phyloP scores from a whole-genome alignment of 371 early-diverging fungal genomes.

The Thermomucor indicae-seudaticae region DNA sequence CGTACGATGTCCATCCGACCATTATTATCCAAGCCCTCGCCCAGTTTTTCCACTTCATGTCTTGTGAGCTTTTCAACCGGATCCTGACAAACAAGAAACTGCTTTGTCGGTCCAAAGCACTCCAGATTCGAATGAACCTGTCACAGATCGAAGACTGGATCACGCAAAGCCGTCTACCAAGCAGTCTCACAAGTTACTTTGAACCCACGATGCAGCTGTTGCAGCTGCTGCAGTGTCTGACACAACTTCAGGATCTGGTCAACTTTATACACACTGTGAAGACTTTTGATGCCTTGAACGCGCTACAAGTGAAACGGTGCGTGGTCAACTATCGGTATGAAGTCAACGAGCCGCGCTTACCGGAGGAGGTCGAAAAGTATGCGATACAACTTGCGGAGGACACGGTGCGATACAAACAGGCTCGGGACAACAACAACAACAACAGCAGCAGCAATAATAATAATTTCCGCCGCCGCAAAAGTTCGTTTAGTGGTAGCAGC shows the following conservation, averaged over 20 bases:
- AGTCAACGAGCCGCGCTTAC: slow-evolving; percentile 65
- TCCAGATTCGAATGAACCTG: slow-evolving; percentile 80
- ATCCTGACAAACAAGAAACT: slow-evolving; percentile 70
- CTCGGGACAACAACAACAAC: slow-evolving; percentile 15
- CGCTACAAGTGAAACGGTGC: slow-evolving; percentile 65
- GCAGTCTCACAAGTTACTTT: slow-evolving; percentile 37
- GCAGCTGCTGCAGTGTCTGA: slow-evolving; percentile 74
- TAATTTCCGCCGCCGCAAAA: no score
- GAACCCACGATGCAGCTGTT: slow-evolving; percentile 71
- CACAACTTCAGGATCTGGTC: slow-evolving; percentile 58
- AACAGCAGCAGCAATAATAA: neutral
- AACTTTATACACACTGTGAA: slow-evolving; percentile 71
- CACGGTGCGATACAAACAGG: slow-evolving; percentile 46
- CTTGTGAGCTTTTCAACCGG: slow-evolving; percentile 76
- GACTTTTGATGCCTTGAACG: slow-evolving; percentile 57
- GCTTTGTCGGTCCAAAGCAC: slow-evolving; percentile 72
- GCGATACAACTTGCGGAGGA: slow-evolving; percentile 62
- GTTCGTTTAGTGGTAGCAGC: no score
- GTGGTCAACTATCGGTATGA: slow-evolving; percentile 81
- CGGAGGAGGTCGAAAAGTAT: slow-evolving; percentile 68
- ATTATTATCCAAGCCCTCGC: slow-evolving; percentile 65
- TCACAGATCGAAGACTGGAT: slow-evolving; percentile 82
- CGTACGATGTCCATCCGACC: slow-evolving; percentile 60
- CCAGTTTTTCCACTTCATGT: slow-evolving; percentile 72
- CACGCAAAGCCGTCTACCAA: slow-evolving; percentile 49